These are phyloP conservation scores for Tetracladium maxilliforme DNA, from an alignment of 2,329 filamentous ascomycete genomes.

Conservation along the genomic window DNA sequence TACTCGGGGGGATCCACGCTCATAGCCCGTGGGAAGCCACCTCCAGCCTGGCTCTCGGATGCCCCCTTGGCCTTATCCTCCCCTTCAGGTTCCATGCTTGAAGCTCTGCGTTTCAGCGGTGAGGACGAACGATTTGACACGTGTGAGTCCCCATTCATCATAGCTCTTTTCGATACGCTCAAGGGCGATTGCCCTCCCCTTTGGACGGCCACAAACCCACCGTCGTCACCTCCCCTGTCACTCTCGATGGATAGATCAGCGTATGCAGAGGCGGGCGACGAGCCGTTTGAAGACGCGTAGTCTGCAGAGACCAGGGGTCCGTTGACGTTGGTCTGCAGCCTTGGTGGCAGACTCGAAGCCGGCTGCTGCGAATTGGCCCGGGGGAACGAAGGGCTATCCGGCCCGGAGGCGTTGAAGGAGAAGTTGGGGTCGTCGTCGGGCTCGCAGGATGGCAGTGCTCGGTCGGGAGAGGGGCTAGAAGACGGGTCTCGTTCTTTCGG, in stretches of 20 bases:
- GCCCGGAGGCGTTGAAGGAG: slow-evolving; percentile 34
- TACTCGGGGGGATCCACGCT: slow-evolving; percentile 11
- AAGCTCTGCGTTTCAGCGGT: slow-evolving; percentile 47
- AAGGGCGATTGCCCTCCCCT: no score
- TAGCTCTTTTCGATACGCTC: slow-evolving; percentile 33
- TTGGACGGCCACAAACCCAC: no score
- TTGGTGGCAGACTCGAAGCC: slow-evolving; percentile 28
- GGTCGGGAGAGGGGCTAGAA: slow-evolving; percentile 11
- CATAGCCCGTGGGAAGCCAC: neutral
- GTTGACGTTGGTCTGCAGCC: slow-evolving; percentile 27
- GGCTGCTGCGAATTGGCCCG: slow-evolving; percentile 5
- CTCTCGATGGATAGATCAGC: slow-evolving; percentile 40
- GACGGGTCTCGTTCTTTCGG: slow-evolving; percentile 7
- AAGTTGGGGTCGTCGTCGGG: slow-evolving; percentile 28
- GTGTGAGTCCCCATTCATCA: slow-evolving; percentile 46
- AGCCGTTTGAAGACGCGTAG: slow-evolving; percentile 38
- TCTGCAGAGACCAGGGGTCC: slow-evolving; percentile 27
- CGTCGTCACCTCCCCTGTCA: slow-evolving; percentile 29
- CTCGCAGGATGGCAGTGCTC: slow-evolving; percentile 14
- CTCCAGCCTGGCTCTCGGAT: neutral
- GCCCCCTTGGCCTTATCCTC: slow-evolving; percentile 28
- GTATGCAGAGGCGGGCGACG: slow-evolving; percentile 41
- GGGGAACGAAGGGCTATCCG: slow-evolving; percentile 21
- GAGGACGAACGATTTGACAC: slow-evolving; percentile 46
- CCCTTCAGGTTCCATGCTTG: slow-evolving; percentile 25